Evolutionary conservation across 257 asterid genomes (phyloP).

Genomic region (Scutellaria barbata): DNA sequence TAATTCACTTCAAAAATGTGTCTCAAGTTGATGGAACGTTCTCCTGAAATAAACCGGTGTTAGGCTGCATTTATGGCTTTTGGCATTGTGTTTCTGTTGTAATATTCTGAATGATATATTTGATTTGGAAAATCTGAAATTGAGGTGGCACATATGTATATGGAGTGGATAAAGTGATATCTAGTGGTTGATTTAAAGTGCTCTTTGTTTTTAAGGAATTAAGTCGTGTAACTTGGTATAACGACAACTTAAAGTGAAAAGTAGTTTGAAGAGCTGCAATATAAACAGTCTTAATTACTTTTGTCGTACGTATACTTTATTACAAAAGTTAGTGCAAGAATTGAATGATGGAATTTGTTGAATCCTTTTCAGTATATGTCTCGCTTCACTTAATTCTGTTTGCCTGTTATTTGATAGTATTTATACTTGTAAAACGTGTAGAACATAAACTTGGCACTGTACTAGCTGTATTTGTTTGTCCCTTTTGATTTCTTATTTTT

Average conservation of each 20-base stretch:
- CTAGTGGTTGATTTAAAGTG: constrained; percentile 12
- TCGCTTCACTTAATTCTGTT: constrained; percentile 22
- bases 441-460: background rate
- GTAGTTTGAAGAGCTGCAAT: background rate
- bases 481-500: background rate
- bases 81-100: background rate
- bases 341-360: background rate
- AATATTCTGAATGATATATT: background rate
- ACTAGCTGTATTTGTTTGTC: background rate
- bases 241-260: background rate
- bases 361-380: constrained; percentile 1
- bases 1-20: background rate
- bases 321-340: constrained; percentile 5
- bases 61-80: background rate
- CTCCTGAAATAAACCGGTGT: constrained; percentile 1
- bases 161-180: background rate
- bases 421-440: background rate
- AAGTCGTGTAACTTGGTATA: background rate
- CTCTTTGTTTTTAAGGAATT: background rate
- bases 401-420: background rate
- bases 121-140: constrained; percentile 7
- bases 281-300: background rate
- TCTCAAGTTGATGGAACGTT: background rate
- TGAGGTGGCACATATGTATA: background rate
- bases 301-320: background rate